Evolutionary conservation across 2,329 filamentous ascomycete genomes (phyloP).

Genomic region (Oidium heveae): DNA sequence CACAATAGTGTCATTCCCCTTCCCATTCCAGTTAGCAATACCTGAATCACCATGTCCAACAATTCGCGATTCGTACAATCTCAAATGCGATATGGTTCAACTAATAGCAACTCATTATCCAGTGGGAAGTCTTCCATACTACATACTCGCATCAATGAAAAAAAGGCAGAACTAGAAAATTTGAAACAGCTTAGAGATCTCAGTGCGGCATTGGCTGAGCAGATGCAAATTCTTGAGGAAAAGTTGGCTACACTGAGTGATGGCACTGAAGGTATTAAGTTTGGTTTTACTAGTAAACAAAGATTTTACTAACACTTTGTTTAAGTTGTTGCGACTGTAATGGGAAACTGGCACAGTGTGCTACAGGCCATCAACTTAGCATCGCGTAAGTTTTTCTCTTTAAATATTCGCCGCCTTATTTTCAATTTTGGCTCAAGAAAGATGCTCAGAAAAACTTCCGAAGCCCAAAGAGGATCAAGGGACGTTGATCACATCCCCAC

Average conservation of each 20-base stretch:
- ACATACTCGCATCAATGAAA: slow-evolving; percentile 56
- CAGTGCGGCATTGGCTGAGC: slow-evolving; percentile 50
- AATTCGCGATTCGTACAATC: slow-evolving; percentile 32
- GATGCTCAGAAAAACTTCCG: slow-evolving; percentile 35
- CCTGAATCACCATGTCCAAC: slow-evolving; percentile 23
- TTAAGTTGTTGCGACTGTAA: slow-evolving; percentile 55
- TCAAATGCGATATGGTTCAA: slow-evolving; percentile 38
- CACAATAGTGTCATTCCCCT: too few species aligned
- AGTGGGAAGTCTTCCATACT: slow-evolving; percentile 42
- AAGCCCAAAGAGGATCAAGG: slow-evolving; percentile 21
- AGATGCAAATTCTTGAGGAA: slow-evolving; percentile 62
- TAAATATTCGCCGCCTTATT: background rate
- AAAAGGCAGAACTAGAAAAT: slow-evolving; percentile 60
- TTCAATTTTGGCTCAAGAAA: slow-evolving; percentile 13
- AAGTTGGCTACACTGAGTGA: slow-evolving; percentile 56
- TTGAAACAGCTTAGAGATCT: slow-evolving; percentile 55
- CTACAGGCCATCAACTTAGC: slow-evolving; percentile 69
- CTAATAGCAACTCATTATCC: slow-evolving; percentile 22
- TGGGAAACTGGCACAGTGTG: slow-evolving; percentile 75
- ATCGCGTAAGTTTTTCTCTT: slow-evolving; percentile 32
- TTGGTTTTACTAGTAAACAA: background rate
- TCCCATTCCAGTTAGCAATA: too few species aligned
- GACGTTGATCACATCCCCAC: background rate
- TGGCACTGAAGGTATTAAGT: slow-evolving; percentile 45
- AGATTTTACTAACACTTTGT: slow-evolving; percentile 2